Conservation (phyloP, 2,329 filamentous ascomycete species). For the Cryphonectria carpinicola region DNA sequence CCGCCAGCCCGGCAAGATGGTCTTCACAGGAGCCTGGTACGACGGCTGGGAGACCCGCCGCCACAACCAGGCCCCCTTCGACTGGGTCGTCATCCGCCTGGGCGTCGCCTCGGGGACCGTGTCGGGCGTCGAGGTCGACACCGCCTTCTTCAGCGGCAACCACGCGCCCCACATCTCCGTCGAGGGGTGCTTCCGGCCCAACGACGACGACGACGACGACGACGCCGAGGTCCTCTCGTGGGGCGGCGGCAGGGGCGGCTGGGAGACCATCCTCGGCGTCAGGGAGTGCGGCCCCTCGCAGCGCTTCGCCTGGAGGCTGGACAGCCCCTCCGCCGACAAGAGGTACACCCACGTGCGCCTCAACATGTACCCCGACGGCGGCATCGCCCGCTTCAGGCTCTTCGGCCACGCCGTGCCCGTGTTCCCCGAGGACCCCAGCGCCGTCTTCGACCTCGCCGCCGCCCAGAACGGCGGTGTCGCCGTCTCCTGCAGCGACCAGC, state of each 20-base stretch:
- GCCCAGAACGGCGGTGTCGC: constrained; percentile 80
- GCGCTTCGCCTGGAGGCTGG: constrained; percentile 74
- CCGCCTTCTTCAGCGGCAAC: constrained; percentile 81
- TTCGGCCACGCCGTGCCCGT: constrained; percentile 78
- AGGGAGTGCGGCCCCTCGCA: constrained; percentile 76
- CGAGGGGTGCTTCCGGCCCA: constrained; percentile 68
- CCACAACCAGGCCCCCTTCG: constrained; percentile 66
- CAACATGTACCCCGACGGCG: constrained; percentile 85
- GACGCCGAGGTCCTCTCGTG: constrained; percentile 63
- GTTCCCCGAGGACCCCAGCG: constrained; percentile 67
- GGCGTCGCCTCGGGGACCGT: constrained; percentile 74
- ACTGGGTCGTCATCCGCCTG: constrained; percentile 69
- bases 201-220: constrained; percentile 56
- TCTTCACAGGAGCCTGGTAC: constrained; percentile 71
- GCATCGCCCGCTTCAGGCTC: constrained; percentile 78
- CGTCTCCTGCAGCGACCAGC: constrained; percentile 77
- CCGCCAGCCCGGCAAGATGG: constrained; percentile 68
- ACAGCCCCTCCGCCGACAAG: constrained; percentile 58
- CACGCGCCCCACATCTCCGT: constrained; percentile 80
- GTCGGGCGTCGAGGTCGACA: constrained; percentile 78
- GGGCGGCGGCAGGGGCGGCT: constrained; percentile 62
- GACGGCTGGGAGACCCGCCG: constrained; percentile 72
- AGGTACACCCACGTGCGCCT: constrained; percentile 79
- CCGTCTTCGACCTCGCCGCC: constrained; percentile 75
- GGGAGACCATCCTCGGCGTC: constrained; percentile 72